Conservation (phyloP, 805 yeast species). For the Kodamaea kaohsiungensis region DNA sequence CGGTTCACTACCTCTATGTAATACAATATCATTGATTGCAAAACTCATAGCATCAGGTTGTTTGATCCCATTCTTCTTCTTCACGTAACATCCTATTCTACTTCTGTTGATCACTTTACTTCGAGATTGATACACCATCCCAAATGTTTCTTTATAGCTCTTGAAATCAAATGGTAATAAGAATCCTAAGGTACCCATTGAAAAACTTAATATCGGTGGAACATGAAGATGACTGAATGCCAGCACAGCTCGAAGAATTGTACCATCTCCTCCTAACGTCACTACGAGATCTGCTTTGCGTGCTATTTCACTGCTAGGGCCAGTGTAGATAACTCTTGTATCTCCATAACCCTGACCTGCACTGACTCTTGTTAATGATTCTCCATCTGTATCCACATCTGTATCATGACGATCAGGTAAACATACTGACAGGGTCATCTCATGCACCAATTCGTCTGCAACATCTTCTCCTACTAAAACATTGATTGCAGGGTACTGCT, state of each 20-base stretch:
- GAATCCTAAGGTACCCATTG: slow-evolving; percentile 90
- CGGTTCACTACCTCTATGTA: slow-evolving; percentile 88
- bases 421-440: slow-evolving; percentile 12
- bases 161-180: slow-evolving; percentile 81
- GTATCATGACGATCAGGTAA: slow-evolving; percentile 1
- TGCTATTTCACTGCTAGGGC: slow-evolving; percentile 56
- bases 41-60: slow-evolving; percentile 46
- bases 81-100: slow-evolving; percentile 75
- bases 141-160: slow-evolving; percentile 60
- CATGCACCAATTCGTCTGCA: slow-evolving; percentile 61
- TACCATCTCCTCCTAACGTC: slow-evolving; percentile 96
- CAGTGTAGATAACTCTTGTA: slow-evolving; percentile 49
- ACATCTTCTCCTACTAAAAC: slow-evolving; percentile 76
- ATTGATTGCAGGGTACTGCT: slow-evolving; percentile 67
- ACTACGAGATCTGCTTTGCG: slow-evolving; percentile 76
- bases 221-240: slow-evolving; percentile 69
- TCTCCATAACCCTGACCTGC: not conserved
- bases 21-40: slow-evolving; percentile 90
- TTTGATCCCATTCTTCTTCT: slow-evolving; percentile 20
- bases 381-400: not conserved
- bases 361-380: not conserved
- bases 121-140: slow-evolving; percentile 63
- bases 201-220: slow-evolving; percentile 88
- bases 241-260: slow-evolving; percentile 81
- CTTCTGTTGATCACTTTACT: slow-evolving; percentile 75